Conservation (phyloP, 148 eudicot genomes). For the Rhododendron vialii region DNA sequence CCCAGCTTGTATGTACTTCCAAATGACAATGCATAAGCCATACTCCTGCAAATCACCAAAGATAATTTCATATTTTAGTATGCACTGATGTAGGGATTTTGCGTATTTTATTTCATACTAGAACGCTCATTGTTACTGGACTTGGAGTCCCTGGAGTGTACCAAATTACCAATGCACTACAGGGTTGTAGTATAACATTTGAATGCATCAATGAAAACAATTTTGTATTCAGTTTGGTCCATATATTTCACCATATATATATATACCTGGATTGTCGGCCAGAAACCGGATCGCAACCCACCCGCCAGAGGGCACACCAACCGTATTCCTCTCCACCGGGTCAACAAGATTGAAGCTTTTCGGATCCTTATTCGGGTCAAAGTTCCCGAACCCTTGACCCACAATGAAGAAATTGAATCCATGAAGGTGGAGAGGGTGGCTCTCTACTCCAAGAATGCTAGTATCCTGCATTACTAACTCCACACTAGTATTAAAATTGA, state of each 20-base stretch:
- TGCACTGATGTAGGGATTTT: neutral
- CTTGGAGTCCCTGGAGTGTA: neutral
- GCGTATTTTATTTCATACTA: neutral
- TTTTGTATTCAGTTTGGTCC: neutral
- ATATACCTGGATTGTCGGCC: conserved; percentile 31
- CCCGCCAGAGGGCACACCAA: conserved; percentile 38
- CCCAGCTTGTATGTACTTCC: conserved; percentile 42
- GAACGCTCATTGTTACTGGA: neutral
- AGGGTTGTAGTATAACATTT: neutral
- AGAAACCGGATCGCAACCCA: conserved; percentile 34
- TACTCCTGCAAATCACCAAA: conserved; percentile 17
- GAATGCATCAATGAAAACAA: neutral
- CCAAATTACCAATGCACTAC: no score
- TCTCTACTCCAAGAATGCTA: conserved; percentile 34
- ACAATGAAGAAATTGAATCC: conserved; percentile 34
- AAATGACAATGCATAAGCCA: conserved; percentile 44
- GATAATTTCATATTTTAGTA: neutral
- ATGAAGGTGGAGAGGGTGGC: conserved; percentile 33
- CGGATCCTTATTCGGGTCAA: conserved; percentile 20
- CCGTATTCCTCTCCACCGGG: conserved; percentile 30
- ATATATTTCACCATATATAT: no score
- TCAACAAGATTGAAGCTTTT: conserved; percentile 31
- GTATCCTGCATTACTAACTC: conserved; percentile 35
- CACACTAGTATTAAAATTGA: conserved; percentile 31
- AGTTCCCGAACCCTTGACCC: conserved; percentile 37